Evolutionary conservation across 805 yeast genomes (phyloP).

Genomic region (Starmera dryadoides): DNA sequence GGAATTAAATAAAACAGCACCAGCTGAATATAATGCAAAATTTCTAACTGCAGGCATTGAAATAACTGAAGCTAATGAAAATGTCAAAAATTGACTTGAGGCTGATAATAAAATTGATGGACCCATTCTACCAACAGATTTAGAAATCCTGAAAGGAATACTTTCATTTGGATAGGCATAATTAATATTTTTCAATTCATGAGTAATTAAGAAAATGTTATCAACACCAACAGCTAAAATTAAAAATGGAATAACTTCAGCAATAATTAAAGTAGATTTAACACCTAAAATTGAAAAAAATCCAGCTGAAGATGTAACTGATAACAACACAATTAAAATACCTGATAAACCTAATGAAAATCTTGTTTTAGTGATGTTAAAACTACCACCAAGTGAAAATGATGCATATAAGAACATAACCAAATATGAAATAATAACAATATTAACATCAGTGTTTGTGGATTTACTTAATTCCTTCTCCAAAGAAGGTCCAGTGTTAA

Average conservation of each 20-base stretch:
- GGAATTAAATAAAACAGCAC: slow-evolving; percentile 74
- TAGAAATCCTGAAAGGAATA: slow-evolving; percentile 51
- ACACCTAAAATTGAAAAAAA: slow-evolving; percentile 68
- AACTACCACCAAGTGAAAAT: slow-evolving; percentile 58
- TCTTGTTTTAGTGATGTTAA: slow-evolving; percentile 44
- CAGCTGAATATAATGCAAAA: slow-evolving; percentile 86
- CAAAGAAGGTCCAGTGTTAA: slow-evolving; percentile 76
- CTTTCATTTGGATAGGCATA: slow-evolving; percentile 37
- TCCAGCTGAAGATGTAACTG: slow-evolving; percentile 81
- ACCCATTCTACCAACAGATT: slow-evolving; percentile 67
- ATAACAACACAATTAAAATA: slow-evolving; percentile 68
- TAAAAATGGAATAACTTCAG: slow-evolving; percentile 93
- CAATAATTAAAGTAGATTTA: slow-evolving; percentile 85
- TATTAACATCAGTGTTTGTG: slow-evolving; percentile 68
- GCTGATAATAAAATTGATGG: slow-evolving; percentile 83
- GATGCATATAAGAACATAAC: slow-evolving; percentile 88
- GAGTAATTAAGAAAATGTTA: slow-evolving; percentile 80
- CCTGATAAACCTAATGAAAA: slow-evolving; percentile 80
- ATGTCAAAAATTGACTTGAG: slow-evolving; percentile 70
- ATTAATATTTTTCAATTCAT: slow-evolving; percentile 59
- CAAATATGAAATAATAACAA: slow-evolving; percentile 67
- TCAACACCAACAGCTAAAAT: slow-evolving; percentile 95
- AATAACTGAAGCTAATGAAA: slow-evolving; percentile 70
- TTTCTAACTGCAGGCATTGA: slow-evolving; percentile 95
- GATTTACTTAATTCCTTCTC: slow-evolving; percentile 80